A percentile compares a stretch with the other conserved stretches of the same genome.
phyloP scores from a whole-genome alignment of 23 red algal species.

The Cyanidium caldarium region DNA sequence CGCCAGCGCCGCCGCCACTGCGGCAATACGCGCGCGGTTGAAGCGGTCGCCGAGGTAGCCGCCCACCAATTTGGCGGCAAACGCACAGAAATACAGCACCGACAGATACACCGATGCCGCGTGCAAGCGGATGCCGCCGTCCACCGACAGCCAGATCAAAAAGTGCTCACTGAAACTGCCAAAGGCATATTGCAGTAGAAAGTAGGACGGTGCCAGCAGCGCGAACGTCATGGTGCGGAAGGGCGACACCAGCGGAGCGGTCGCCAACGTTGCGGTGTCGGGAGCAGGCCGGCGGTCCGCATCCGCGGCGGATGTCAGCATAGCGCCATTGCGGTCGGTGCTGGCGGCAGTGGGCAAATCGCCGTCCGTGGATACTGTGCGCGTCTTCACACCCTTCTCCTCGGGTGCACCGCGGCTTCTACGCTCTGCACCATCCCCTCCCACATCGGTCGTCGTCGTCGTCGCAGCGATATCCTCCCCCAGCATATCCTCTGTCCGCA shows the following conservation, averaged over 20 bases:
- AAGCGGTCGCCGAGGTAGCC: constrained; percentile 76
- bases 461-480: neutral
- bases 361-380: neutral
- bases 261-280: too few relatives aligned
- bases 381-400: neutral
- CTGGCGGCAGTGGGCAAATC: neutral
- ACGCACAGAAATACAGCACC: constrained; percentile 59
- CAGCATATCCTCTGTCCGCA: too few relatives aligned
- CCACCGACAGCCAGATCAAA: constrained; percentile 70
- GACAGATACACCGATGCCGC: constrained; percentile 67
- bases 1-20: constrained; percentile 16
- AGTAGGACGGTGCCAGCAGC: constrained; percentile 27
- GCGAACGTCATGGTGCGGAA: too few relatives aligned
- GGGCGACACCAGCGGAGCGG: too few relatives aligned
- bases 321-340: neutral
- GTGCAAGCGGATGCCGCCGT: constrained; percentile 19
- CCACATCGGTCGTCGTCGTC: too few relatives aligned
- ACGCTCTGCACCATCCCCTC: too few relatives aligned
- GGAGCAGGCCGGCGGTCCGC: too few relatives aligned
- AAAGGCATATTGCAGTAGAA: constrained; percentile 65
- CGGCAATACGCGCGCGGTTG: constrained; percentile 53
- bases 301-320: too few relatives aligned
- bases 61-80: constrained; percentile 69
- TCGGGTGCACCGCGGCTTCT: neutral
- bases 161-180: constrained; percentile 83